phyloP scores from a whole-genome alignment of 2,329 filamentous ascomycete genomes.

The Cladobotryum protrusum region DNA sequence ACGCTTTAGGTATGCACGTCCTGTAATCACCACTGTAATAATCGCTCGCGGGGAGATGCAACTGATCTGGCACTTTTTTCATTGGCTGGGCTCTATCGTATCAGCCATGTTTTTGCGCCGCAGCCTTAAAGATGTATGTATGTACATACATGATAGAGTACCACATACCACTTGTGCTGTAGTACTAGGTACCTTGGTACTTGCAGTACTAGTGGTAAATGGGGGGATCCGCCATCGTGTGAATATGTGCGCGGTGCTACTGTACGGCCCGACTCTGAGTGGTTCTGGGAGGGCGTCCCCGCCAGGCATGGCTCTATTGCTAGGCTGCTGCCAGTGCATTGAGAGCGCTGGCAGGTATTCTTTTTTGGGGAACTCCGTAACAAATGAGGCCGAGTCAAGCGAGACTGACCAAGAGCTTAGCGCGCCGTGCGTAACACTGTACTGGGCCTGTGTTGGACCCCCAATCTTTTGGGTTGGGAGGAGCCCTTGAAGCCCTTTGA shows the following conservation, averaged over 20 bases:
- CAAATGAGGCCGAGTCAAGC: neutral
- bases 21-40: too few species aligned
- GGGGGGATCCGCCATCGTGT: constrained; percentile 12
- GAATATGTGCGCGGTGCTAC: constrained; percentile 12
- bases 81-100: too few species aligned
- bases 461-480: neutral
- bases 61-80: neutral
- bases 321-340: neutral
- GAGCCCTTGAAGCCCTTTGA: neutral
- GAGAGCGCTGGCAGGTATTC: neutral
- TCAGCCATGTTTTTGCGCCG: too few species aligned
- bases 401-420: neutral
- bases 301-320: neutral
- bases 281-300: too few species aligned
- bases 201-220: too few species aligned
- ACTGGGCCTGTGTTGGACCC: too few species aligned
- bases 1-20: too few species aligned
- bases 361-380: constrained; percentile 12
- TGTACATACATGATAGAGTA: too few species aligned
- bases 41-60: too few species aligned
- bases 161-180: too few species aligned
- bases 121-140: too few species aligned
- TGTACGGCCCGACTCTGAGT: constrained; percentile 14
- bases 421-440: neutral
- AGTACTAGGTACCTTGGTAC: too few species aligned